phyloP scores from a whole-genome alignment of 2,329 filamentous ascomycete genomes.

The Penicillium sp. region DNA sequence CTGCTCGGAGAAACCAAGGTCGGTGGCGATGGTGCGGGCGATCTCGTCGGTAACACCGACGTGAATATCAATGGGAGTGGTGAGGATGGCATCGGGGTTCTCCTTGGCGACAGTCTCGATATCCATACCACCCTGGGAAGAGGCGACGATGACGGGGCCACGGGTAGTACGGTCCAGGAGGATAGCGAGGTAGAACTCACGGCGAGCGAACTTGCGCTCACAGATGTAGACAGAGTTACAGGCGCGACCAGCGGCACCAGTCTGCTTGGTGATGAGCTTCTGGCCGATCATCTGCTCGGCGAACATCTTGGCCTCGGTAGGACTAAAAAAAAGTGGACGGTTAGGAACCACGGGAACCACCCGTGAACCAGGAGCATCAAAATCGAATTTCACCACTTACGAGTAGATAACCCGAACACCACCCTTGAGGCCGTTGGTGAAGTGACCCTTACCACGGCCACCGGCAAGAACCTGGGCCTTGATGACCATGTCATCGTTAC shows the following conservation, averaged over 20 bases:
- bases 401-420: conserved; percentile 99
- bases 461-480: conserved; percentile 98
- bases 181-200: conserved; percentile 98
- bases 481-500: conserved; percentile 94
- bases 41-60: conserved; percentile 94
- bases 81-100: conserved; percentile 91
- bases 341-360: background rate
- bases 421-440: conserved; percentile 98
- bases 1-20: conserved; percentile 97
- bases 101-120: conserved; percentile 99
- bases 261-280: conserved; percentile 99
- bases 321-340: conserved; percentile 45
- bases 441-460: conserved; percentile 95
- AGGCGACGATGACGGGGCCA: conserved; percentile 92
- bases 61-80: conserved; percentile 92
- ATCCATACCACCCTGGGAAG: conserved; percentile 98
- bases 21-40: conserved; percentile 80
- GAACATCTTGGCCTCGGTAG: conserved; percentile 94
- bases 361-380: background rate
- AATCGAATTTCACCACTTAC: conserved; percentile 43
- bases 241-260: conserved; percentile 85
- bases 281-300: conserved; percentile 99
- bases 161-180: conserved; percentile 96
- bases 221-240: conserved; percentile 99
- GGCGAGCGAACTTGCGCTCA: conserved; percentile 98